phyloP scores from a whole-genome alignment of 306 rosid species.

The Malus sylvestris region DNA sequence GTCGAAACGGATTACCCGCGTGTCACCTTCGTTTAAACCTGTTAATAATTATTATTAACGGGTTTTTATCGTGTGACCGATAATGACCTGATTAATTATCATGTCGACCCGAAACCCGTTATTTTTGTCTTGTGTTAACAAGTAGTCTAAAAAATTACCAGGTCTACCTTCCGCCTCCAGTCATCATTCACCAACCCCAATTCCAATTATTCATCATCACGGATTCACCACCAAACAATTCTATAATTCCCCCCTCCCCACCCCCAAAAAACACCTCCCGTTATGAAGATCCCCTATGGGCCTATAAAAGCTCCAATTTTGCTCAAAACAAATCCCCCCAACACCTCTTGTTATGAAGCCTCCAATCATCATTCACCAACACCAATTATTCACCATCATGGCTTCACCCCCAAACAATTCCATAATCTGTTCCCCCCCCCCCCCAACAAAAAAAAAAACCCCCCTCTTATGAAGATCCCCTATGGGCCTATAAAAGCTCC shows the following conservation, averaged over 20 bases:
- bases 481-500: background rate
- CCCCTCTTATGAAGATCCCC: background rate
- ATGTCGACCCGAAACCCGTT: too few relatives aligned
- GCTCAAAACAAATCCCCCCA: too few relatives aligned
- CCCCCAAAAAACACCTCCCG: background rate
- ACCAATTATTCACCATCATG: background rate
- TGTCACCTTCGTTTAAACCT: too few relatives aligned
- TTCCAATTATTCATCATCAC: background rate
- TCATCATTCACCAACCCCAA: constrained; percentile 17
- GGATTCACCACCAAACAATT: background rate
- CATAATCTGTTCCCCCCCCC: constrained; percentile 1
- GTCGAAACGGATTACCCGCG: too few relatives aligned
- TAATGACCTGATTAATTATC: too few relatives aligned
- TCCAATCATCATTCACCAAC: constrained; percentile 19
- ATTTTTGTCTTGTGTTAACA: too few relatives aligned
- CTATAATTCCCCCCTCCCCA: constrained; percentile 8
- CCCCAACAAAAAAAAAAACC: background rate
- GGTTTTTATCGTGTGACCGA: too few relatives aligned
- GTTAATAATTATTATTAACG: too few relatives aligned
- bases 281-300: background rate
- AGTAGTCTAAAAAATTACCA: too few relatives aligned
- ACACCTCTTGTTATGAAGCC: too few relatives aligned
- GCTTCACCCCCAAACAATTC: background rate
- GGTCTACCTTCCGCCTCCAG: background rate
- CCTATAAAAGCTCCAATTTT: too few relatives aligned